Conservation (phyloP, 2,329 filamentous ascomycete genomes). For the Myriosclerotinia duriaeana region DNA sequence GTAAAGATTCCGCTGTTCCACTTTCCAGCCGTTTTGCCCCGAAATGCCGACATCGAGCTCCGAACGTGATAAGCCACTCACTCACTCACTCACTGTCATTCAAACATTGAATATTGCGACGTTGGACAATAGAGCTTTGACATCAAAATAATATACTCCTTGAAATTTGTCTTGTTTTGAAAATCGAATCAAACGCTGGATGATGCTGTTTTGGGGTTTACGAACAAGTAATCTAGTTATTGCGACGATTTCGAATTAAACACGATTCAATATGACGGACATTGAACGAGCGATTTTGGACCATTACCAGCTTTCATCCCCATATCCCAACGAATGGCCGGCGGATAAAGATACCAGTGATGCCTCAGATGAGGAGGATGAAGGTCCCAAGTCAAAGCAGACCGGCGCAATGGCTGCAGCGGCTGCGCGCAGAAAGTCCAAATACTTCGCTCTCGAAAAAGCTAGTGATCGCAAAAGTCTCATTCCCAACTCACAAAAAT, state of each 20-base stretch:
- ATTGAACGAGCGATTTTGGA: slow-evolving; percentile 76
- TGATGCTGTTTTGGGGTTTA: neutral
- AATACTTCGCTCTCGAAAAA: slow-evolving; percentile 81
- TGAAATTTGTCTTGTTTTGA: neutral
- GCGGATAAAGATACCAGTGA: slow-evolving; percentile 73
- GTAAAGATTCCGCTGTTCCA: slow-evolving; percentile 25
- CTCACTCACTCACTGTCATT: neutral
- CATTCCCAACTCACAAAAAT: slow-evolving; percentile 66
- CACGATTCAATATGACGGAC: slow-evolving; percentile 56
- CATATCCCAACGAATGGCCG: slow-evolving; percentile 84
- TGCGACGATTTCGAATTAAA: slow-evolving; percentile 10
- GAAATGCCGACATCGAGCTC: neutral
- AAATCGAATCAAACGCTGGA: neutral
- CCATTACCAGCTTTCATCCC: slow-evolving; percentile 80
- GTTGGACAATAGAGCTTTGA: neutral
- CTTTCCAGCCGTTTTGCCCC: slow-evolving; percentile 20
- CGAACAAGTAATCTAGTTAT: neutral
- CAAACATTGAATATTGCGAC: neutral
- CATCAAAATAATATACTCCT: neutral
- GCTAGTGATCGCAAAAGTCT: slow-evolving; percentile 66
- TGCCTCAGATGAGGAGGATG: slow-evolving; percentile 58
- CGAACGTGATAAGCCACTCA: too few relatives aligned
- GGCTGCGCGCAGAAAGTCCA: slow-evolving; percentile 64
- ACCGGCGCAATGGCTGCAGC: slow-evolving; percentile 27
- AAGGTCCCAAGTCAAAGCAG: slow-evolving; percentile 32